These are phyloP conservation scores for Pseudogymnoascus sp. DNA, from an alignment of 2,329 filamentous ascomycete genomes.

Conservation along the genomic window DNA sequence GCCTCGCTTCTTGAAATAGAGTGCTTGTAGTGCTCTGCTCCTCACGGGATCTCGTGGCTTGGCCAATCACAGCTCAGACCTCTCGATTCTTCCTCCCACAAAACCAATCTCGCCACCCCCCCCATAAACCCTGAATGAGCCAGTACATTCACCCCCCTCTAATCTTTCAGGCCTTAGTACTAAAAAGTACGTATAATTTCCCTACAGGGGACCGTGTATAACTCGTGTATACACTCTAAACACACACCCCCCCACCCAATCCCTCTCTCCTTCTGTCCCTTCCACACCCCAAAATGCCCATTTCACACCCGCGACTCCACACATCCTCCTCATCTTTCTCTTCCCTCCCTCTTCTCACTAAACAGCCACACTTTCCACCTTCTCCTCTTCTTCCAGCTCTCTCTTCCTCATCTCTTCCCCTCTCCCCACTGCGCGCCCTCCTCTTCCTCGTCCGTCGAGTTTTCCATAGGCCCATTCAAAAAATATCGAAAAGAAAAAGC, in stretches of 20 bases:
- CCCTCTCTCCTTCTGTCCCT: background rate
- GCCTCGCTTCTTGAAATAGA: background rate
- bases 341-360: background rate
- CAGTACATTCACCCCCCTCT: background rate
- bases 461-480: background rate
- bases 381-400: too few relatives aligned
- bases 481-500: background rate
- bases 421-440: background rate
- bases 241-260: background rate
- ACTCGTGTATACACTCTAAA: background rate
- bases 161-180: background rate
- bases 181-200: background rate
- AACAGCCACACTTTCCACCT: constrained; percentile 4
- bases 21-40: background rate
- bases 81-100: background rate
- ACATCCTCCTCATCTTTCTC: background rate
- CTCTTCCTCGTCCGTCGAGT: background rate
- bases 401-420: background rate
- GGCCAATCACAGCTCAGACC: background rate
- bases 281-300: background rate
- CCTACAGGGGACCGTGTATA: background rate
- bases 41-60: background rate
- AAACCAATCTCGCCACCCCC: background rate
- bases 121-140: background rate
- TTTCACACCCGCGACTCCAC: background rate